Percentiles rank a stretch among this genome's conserved stretches.
These are phyloP conservation scores for Salvia splendens DNA, from an alignment of 257 asterid genomes.

Conservation along the genomic window DNA sequence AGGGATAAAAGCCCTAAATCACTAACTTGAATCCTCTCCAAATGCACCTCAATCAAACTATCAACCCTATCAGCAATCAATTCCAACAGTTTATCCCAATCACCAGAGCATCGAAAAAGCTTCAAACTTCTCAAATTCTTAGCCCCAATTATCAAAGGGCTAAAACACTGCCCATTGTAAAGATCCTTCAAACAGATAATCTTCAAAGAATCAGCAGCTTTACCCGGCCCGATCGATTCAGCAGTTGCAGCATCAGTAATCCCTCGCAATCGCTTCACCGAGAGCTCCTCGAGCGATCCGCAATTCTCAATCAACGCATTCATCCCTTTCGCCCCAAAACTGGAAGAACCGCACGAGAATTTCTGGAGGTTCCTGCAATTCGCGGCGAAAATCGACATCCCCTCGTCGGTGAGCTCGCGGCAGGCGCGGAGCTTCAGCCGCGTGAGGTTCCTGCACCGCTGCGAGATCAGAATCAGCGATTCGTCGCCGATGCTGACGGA, in stretches of 20 bases:
- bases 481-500: constrained; percentile 73
- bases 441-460: constrained; percentile 57
- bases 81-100: constrained; percentile 82
- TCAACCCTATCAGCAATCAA: constrained; percentile 42
- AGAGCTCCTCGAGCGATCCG: constrained; percentile 63
- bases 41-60: constrained; percentile 64
- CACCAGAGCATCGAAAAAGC: constrained; percentile 81
- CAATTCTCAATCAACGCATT: constrained; percentile 69
- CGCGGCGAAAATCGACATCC: constrained; percentile 58
- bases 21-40: constrained; percentile 83
- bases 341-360: constrained; percentile 80
- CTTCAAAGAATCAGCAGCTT: constrained; percentile 48
- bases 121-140: constrained; percentile 64
- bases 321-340: constrained; percentile 82
- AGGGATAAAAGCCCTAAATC: constrained; percentile 58
- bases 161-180: constrained; percentile 76
- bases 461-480: constrained; percentile 56
- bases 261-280: constrained; percentile 78
- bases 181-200: constrained; percentile 79
- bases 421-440: constrained; percentile 86
- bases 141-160: constrained; percentile 68
- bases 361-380: constrained; percentile 69
- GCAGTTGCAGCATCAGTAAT: constrained; percentile 49
- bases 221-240: constrained; percentile 65
- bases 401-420: constrained; percentile 74